Base-by-base conservation (phyloP, 805 yeast species). In the Wickerhamomyces bisporus region DNA sequence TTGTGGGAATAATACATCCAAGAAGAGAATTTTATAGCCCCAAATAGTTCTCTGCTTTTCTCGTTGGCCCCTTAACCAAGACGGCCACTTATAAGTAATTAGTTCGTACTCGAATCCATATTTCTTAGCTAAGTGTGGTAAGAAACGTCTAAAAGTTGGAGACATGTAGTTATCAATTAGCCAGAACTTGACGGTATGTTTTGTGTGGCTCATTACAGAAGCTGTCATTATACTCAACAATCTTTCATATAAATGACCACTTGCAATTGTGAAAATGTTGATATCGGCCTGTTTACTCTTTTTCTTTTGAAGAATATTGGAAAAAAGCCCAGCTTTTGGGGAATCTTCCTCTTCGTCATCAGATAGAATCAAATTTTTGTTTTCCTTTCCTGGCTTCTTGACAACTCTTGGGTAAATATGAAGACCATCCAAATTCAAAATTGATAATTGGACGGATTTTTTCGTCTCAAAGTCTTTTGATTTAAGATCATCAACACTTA, bases 21-120 rank as follows among this genome's bases (percentile, higher is more conserved):
- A 62, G 50, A 91, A 87, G 35, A 91, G 62, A 26, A 89, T 80
- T 58, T 91, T 91, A 55, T 83, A 86, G 4, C 93, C 95, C 88
- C 95, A 86, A 36, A 87, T 77, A 3, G 80, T 77, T 44, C 96
- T 70, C 52, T 81, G 88, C 51, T 77, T 77, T 47, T 83, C 91
- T 26, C 81, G 60, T 61, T 91, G 98, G 3, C 71, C 71, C 35
- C 89, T 71, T 16, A 91, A 65, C 95, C 97, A 91, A 9, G 67
- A 58, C 12, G 98, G 98, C 98, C 98, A 91, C 45, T 83, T 81
- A 58, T 85, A 91, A 1, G 83, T 76, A n/a, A 93, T 68, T 32
- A 87, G 60, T 50, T 87, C 91, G 52, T 80, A 85, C 34, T 81
- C 72, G 52, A 86, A 83, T 1, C 77, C 76, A 52, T 73, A 75